Conservation (phyloP, 129 eudicot species). For the Glebionis coronaria region DNA sequence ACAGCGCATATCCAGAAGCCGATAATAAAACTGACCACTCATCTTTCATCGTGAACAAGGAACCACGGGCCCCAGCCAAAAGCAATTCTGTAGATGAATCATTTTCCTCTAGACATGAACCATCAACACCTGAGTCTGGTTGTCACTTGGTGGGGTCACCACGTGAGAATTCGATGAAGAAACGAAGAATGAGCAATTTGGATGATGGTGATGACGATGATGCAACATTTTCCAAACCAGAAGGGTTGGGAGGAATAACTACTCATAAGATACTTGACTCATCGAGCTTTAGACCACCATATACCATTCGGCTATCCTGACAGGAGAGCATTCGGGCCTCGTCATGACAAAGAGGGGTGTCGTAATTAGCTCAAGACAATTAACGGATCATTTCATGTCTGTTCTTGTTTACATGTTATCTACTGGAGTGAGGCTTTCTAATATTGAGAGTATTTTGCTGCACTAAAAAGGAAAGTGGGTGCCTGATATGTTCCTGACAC, state of each 20-base stretch:
- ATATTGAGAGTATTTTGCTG: too few relatives aligned
- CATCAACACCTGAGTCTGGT: constrained; percentile 65
- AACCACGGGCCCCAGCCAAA: constrained; percentile 16
- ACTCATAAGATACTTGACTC: constrained; percentile 53
- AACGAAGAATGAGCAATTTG: constrained; percentile 27
- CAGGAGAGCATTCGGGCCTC: neutral
- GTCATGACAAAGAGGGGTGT: neutral
- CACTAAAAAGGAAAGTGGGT: too few relatives aligned
- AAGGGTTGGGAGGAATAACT: too few relatives aligned
- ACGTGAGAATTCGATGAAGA: constrained; percentile 39
- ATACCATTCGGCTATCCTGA: neutral
- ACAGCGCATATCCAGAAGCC: constrained; percentile 34
- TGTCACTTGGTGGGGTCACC: constrained; percentile 29
- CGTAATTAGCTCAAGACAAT: constrained; percentile 6
- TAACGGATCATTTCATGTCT: neutral
- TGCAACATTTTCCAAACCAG: neutral
- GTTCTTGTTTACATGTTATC: neutral
- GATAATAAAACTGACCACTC: constrained; percentile 35
- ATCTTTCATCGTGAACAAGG: constrained; percentile 28
- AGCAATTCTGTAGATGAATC: constrained; percentile 41
- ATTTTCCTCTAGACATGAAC: constrained; percentile 35
- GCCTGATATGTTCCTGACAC: too few relatives aligned
- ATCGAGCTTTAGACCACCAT: constrained; percentile 39
- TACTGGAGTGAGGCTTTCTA: too few relatives aligned
- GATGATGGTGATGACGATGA: constrained; percentile 16